These are phyloP conservation scores for Bassia scoparia DNA, from an alignment of 148 eudicot genomes.

Conservation along the genomic window DNA sequence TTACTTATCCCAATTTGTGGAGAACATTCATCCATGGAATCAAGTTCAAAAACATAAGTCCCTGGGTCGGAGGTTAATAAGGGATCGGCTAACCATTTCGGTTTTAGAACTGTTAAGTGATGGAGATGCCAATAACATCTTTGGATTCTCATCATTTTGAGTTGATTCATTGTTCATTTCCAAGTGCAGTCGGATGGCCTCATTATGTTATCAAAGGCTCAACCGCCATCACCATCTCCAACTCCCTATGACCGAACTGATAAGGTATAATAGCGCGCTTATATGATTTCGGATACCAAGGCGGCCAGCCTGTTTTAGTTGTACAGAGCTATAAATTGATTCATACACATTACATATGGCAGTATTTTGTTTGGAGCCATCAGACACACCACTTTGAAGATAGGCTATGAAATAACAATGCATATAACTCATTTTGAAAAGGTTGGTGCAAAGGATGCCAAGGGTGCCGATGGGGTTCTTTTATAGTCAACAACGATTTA, in stretches of 20 bases:
- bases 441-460: constrained; percentile 73
- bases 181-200: constrained; percentile 47
- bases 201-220: constrained; percentile 52
- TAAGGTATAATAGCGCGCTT: constrained; percentile 30
- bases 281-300: too few relatives aligned
- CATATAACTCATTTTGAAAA: constrained; percentile 68
- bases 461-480: constrained; percentile 66
- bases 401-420: constrained; percentile 57
- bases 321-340: background rate
- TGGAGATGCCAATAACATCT: constrained; percentile 58
- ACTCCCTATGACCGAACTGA: constrained; percentile 53
- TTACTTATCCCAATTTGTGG: constrained; percentile 48
- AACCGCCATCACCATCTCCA: constrained; percentile 71
- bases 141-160: constrained; percentile 59
- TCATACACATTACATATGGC: background rate
- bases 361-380: constrained; percentile 70
- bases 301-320: too few relatives aligned
- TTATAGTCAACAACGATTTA: constrained; percentile 76
- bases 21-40: constrained; percentile 63
- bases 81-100: constrained; percentile 46
- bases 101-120: constrained; percentile 49
- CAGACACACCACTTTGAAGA: constrained; percentile 36
- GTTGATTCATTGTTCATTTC: constrained; percentile 60
- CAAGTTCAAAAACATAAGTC: constrained; percentile 43
- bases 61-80: constrained; percentile 43